Base-by-base conservation (phyloP, 345 rosid species). In the Eucalyptus grandis region DNA sequence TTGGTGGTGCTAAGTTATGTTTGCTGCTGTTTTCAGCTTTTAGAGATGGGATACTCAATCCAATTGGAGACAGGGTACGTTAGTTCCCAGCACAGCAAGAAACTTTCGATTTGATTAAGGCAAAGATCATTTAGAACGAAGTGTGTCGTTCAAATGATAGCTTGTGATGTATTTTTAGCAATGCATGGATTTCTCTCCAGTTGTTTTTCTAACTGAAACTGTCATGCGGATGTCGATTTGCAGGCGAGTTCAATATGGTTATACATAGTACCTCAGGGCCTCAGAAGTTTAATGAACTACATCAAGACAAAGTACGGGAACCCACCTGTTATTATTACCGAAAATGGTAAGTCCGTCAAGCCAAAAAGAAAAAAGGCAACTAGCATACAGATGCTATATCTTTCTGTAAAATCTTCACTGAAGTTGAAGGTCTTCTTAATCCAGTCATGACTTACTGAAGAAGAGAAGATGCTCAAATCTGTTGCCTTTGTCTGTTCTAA, bases 51-150 rank as follows among this genome's bases (percentile, higher is more conserved):
- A 37, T 77, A 72, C 47, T 91, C 88, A 94, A 91, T 30, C 49
- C 98, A 13, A 95, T 96, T 88, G 98, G 95, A 90, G 98, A 98
- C 87, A 93, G 92, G 95, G 99, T 98, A 93, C 47, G 93, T 77
- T 40, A 77, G 47, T 11, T 77, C 47, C 24, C 69, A 58, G 49
- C n/a, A 58, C 44, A 26, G 67, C 49, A 53, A 87, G 80, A 34
- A 27, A 56, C 47, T 87, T 87, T 87, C 9, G 0, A 77, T 77
- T 77, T 37, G 47, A 77, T 77, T 77, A 37, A 37, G 46, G 47
- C 83, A 77, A 37, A 37, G 83, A 77, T 34, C 43, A 77, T 37
- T 11, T 19, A 37, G 5, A 77, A 37, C 6, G 24, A 77, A 77
- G 26, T 77, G 47, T 3, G 3, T 19, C 4, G 26, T 13, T 54